Base-by-base conservation (phyloP, 2,329 filamentous ascomycete species). In the Neofusicoccum umdonicola region DNA sequence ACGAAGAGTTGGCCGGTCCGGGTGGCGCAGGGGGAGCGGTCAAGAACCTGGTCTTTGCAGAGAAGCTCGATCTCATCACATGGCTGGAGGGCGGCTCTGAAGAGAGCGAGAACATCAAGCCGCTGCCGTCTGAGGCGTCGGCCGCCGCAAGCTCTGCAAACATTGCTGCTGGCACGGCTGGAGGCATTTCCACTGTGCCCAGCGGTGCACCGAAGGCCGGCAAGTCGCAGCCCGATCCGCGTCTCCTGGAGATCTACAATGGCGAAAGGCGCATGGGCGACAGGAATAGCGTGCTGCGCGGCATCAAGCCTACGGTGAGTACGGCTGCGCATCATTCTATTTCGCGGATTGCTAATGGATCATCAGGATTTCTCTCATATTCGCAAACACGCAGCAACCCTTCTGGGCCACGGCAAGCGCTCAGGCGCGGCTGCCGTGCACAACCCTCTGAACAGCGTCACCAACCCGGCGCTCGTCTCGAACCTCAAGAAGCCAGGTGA, bases 231-330 rank as follows among this genome's bases (percentile, higher is more conserved):
- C 76, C 95, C 71, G 93, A 97, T 78, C 91, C 93, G 45, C 83
- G 93, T 67, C 79, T 98, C 71, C 87, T 90, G 66, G 90, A 91
- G 72, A 97, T 98, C 64, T 98, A 97, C 78, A 91, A 90, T 70
- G 90, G 91, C 13, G 95, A 99, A 84, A 85, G 95, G 66, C 90
- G 88, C 74, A 93, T 96, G 86, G 93, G 93, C 11, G 93, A 99
- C 78, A 88, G 94, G 70, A 99, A 99, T 79, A 93, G 88, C 41
- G 86, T 93, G 9, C 81, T 99, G 64, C 84, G 93, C 66, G 95
- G 95, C 1, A 88, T 92, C 73, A 98, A 97, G 78, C 89, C 91
- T 54, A 93, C 91, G 47, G 93, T 96, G 83, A 71, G 88, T 79
- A 27, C 17, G 15, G 35, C 7, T 12, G 42, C 51, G 11, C 15